Evolutionary conservation across 2,329 filamentous ascomycete genomes (phyloP).

Genomic region (Claviceps paspali): DNA sequence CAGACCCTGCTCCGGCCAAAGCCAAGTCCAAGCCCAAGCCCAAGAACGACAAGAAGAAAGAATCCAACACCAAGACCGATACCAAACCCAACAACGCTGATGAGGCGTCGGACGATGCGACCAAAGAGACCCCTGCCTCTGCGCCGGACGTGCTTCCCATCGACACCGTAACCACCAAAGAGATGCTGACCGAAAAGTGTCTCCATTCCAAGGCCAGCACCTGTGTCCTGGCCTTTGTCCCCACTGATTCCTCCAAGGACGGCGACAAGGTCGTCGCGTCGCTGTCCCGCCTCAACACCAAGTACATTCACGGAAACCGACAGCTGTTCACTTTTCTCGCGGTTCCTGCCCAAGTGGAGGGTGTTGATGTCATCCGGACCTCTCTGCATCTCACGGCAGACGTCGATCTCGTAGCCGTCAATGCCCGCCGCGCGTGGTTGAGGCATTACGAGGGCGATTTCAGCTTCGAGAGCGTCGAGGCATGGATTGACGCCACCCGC

Average conservation of each 20-base stretch:
- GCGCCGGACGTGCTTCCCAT: conserved; percentile 41
- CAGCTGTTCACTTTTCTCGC: conserved; percentile 74
- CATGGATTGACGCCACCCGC: conserved; percentile 82
- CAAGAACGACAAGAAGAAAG: conserved; percentile 16
- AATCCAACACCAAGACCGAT: conserved; percentile 16
- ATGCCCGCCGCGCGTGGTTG: conserved; percentile 78
- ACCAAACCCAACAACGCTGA: conserved; percentile 21
- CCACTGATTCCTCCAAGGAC: conserved; percentile 33
- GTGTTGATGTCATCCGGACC: conserved; percentile 25
- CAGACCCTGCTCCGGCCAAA: conserved; percentile 41
- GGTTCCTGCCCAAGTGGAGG: conserved; percentile 38
- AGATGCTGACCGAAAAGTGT: conserved; percentile 55
- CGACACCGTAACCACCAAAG: conserved; percentile 44
- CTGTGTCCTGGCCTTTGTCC: conserved; percentile 65
- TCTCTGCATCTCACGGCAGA: conserved; percentile 43
- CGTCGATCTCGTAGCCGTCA: conserved; percentile 66
- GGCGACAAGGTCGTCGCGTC: conserved; percentile 43
- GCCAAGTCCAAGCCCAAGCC: conserved; percentile 21
- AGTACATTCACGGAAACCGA: conserved; percentile 50
- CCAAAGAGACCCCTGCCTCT: conserved; percentile 7
- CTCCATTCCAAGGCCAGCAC: conserved; percentile 62
- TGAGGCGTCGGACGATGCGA: conserved; percentile 21
- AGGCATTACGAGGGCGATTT: conserved; percentile 53
- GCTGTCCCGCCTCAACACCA: conserved; percentile 60
- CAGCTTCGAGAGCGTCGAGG: conserved; percentile 49